Evolutionary conservation across 2,329 filamentous ascomycete genomes (phyloP), one percentile per base, ranked within the genome.

Genomic region (Pseudophaeomoniella oleicola): DNA sequence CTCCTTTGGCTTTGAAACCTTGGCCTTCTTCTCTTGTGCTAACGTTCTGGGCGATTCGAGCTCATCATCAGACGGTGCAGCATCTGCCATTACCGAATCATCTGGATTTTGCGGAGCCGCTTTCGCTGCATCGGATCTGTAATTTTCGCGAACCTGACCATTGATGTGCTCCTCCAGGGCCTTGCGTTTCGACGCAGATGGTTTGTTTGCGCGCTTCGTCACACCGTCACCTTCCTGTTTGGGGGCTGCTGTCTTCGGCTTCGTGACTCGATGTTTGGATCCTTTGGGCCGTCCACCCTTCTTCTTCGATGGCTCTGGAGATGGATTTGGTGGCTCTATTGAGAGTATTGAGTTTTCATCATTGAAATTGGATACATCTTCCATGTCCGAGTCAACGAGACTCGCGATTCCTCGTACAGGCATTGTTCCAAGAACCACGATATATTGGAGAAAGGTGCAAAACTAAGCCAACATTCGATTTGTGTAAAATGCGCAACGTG

Each of bases 361-460:
- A 38, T 50, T 47, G n/a, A 54, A 42, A 42, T 54, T 48, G 40
- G 52, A 50, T 5, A 55, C 44, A 37, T 62, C 58, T 22, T 64
- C 60, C 42, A 55, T 55, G 29, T 70, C 66, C 11, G 63, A 66
- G 34, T 63, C 64, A 6, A 67, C 47, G 15, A 69, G 45, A 6
- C 57, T 59, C 19, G 65, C 64, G 12, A 69, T 46, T 43, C 37
- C 59, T 62, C 19, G 60, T 49, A 11, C 53, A 42, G 5, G 53
- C 56, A 41, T 64, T 64, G 32, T 27, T 27, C 22, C 9, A 9
- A 27, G 22, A n/a, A n/a, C n/a, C n/a, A n/a, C n/a, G n/a, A n/a
- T n/a, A n/a, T n/a, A n/a, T n/a, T n/a, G n/a, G n/a, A n/a, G n/a
- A n/a, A n/a, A n/a, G n/a, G n/a, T n/a, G n/a, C n/a, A n/a, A n/a